Percentiles rank a stretch among this genome's conserved stretches.
Evolutionary conservation across 441 rosid genomes (phyloP).

Genomic region (Jatropha podagrica): DNA sequence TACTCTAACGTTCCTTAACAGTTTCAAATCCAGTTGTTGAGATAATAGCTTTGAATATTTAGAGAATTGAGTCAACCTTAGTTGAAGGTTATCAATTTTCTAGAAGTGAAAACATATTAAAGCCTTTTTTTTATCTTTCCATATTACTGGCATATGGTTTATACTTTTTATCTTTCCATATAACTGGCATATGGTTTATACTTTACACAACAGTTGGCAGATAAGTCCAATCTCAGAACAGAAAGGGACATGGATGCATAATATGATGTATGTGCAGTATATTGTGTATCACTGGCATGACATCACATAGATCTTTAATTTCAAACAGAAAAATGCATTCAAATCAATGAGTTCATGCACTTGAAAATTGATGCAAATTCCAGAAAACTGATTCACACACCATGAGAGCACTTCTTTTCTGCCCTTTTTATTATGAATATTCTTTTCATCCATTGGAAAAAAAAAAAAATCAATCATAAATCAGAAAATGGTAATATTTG

Average conservation of each 20-base stretch:
- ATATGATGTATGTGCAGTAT: not conserved
- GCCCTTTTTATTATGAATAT: not conserved
- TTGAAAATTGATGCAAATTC: not conserved
- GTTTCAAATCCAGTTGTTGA: not conserved
- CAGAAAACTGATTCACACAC: not conserved
- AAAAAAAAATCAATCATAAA: not conserved
- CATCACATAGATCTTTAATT: not conserved
- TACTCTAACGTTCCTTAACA: no score
- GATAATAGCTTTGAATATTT: not conserved
- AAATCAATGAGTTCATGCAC: not conserved
- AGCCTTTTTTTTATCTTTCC: not conserved
- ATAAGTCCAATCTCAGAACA: not conserved
- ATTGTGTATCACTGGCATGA: not conserved
- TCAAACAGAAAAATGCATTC: not conserved
- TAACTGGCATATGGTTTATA: not conserved
- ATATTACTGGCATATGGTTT: not conserved
- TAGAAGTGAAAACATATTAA: not conserved
- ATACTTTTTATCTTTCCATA: not conserved
- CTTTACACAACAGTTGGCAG: not conserved
- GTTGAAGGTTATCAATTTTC: not conserved
- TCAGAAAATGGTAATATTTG: not conserved
- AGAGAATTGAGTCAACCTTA: not conserved
- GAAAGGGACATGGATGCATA: not conserved
- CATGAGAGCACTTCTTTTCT: not conserved
- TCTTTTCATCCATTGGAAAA: not conserved